A percentile compares a stretch with the other conserved stretches of the same genome.
phyloP scores from a whole-genome alignment of 106 monocot species.

The Dendrobium huoshanense region DNA sequence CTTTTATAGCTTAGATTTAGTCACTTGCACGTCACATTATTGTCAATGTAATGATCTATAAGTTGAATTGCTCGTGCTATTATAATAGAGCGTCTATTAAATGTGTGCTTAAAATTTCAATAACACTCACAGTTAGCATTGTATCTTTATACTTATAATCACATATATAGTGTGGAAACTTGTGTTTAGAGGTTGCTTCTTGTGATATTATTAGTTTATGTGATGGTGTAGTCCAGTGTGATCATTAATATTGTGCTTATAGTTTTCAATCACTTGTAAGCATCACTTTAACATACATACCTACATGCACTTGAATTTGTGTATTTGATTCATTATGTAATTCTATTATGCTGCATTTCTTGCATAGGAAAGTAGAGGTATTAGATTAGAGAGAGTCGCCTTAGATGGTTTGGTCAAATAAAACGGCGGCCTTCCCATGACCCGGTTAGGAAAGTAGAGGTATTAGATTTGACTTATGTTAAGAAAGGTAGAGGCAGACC shows the following conservation, averaged over 20 bases:
- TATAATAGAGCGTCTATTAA: too few species aligned
- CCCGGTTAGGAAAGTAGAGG: too few species aligned
- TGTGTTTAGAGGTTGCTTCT: not conserved
- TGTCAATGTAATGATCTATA: not conserved
- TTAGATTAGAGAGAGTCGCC: too few species aligned
- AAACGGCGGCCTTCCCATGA: too few species aligned
- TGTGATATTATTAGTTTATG: not conserved
- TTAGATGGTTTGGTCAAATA: too few species aligned
- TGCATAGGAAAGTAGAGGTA: too few species aligned
- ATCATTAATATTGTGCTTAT: not conserved
- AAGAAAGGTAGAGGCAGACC: too few species aligned
- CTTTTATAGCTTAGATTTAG: not conserved
- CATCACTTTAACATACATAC: not conserved
- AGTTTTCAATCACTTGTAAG: not conserved
- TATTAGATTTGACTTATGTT: too few species aligned
- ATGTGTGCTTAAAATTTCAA: not conserved
- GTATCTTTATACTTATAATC: not conserved
- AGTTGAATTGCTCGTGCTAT: not conserved
- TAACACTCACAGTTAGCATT: not conserved
- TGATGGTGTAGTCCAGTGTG: not conserved
- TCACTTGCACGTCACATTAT: not conserved
- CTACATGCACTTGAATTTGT: not conserved
- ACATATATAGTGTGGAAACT: not conserved
- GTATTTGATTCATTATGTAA: not conserved
- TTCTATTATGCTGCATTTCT: not conserved